Percentiles rank a stretch among this genome's conserved stretches.
Evolutionary conservation across 768 basidiomycete genomes (phyloP).

Genomic region (Rhodotorula graminis): DNA sequence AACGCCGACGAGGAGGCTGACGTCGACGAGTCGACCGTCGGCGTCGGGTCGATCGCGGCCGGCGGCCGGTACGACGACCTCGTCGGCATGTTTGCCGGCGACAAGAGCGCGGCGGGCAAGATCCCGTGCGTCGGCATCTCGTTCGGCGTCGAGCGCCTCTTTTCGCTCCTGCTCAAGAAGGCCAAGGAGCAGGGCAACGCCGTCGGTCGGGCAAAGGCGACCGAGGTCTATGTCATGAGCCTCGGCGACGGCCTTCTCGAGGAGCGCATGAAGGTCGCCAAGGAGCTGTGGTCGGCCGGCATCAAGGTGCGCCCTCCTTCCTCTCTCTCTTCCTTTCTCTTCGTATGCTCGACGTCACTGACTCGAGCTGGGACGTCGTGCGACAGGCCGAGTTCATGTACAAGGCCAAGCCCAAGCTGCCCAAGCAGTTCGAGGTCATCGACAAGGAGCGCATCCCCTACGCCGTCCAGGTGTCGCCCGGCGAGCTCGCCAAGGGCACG

Average conservation of each 20-base stretch:
- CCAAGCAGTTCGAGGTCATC: constrained; percentile 78
- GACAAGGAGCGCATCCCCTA: constrained; percentile 91
- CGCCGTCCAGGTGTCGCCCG: constrained; percentile 81
- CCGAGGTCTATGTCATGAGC: constrained; percentile 88
- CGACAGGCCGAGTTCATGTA: constrained; percentile 81
- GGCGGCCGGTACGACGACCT: constrained; percentile 95
- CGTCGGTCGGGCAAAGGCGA: constrained; percentile 61
- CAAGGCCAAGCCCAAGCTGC: constrained; percentile 84
- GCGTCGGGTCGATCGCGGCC: constrained; percentile 98
- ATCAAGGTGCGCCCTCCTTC: constrained; percentile 62
- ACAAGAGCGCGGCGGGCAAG: constrained; percentile 36
- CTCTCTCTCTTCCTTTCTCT: neutral
- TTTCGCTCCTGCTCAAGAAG: constrained; percentile 81
- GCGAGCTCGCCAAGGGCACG: constrained; percentile 75
- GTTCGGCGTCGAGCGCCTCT: constrained; percentile 89
- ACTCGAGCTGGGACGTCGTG: neutral
- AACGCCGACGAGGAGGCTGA: constrained; percentile 64
- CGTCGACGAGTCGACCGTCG: constrained; percentile 84
- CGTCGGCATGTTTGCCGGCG: constrained; percentile 70
- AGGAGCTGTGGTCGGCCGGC: constrained; percentile 74
- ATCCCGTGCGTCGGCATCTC: constrained; percentile 89
- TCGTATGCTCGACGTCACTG: neutral
- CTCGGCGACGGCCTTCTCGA: constrained; percentile 81
- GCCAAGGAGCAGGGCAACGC: constrained; percentile 55
- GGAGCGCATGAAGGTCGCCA: constrained; percentile 75